Evolutionary conservation across 2,329 filamentous ascomycete species (phyloP).

Genomic region (Xenoacremonium recifei): DNA sequence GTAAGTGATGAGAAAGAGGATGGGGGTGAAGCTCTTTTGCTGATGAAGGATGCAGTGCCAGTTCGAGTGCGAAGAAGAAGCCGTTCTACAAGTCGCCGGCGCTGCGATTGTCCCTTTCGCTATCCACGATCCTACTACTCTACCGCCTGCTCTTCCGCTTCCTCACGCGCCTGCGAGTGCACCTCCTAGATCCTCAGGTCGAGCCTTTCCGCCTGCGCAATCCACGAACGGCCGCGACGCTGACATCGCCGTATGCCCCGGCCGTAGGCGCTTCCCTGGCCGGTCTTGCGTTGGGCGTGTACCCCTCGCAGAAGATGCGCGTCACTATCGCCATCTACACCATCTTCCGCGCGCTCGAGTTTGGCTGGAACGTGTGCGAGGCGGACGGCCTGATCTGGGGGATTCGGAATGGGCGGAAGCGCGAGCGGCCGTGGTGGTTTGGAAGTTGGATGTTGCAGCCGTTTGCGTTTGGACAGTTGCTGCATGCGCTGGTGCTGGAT

Average conservation of each 20-base stretch:
- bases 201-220: constrained; percentile 80
- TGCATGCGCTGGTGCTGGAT: constrained; percentile 76
- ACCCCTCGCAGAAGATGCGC: constrained; percentile 63
- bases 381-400: constrained; percentile 69
- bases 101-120: constrained; percentile 74
- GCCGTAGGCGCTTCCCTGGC: constrained; percentile 88
- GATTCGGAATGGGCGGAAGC: constrained; percentile 49
- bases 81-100: constrained; percentile 65
- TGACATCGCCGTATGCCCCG: constrained; percentile 83
- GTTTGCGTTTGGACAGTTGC: constrained; percentile 70
- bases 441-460: constrained; percentile 82
- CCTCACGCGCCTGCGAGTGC: constrained; percentile 74
- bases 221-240: constrained; percentile 67
- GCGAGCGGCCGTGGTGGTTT: constrained; percentile 76
- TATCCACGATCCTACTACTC: constrained; percentile 82
- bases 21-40: background rate
- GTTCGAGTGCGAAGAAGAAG: constrained; percentile 41
- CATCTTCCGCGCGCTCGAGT: constrained; percentile 79
- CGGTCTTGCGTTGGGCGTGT: constrained; percentile 78
- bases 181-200: constrained; percentile 77
- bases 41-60: constrained; percentile 19
- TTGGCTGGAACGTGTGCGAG: constrained; percentile 80
- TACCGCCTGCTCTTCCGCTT: constrained; percentile 91
- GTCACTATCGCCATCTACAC: constrained; percentile 80
- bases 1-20: constrained; percentile 37